Base-by-base conservation (phyloP, 768 basidiomycete genomes). In the Ramaria rubella region DNA sequence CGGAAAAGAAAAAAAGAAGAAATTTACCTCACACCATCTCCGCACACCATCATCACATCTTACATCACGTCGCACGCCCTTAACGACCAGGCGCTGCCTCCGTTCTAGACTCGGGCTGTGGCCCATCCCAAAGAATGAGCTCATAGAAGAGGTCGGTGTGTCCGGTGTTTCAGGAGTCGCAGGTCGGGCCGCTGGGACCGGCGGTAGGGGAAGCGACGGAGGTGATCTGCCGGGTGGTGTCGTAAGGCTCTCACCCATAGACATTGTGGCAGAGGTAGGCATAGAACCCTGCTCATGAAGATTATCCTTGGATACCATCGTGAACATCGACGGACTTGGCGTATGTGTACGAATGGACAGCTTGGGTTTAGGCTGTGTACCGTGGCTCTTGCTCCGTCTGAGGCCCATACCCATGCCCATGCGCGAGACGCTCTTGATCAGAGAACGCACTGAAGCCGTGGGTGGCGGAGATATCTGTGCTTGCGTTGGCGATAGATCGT, bases 141-240 rank as follows among this genome's bases (percentile, higher is more conserved):
- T 24, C 3, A 53, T 53, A 12, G 54, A 26, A 55, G 54, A 55
- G 30, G n/a, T 24, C 3, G 54, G 54, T 46, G 54, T 26, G 17
- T 45, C 45, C 1, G 40, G 42, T 15, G 44, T 45, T 4, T 19
- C 40, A n/a, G 43, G 44, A 29, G 3, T 31, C 27, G 36, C 36
- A 38, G 24, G 52, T 23, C 19, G n/a, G 40, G 54, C 15, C 12
- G 23, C 36, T 33, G 29, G 17, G 3, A 11, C 17, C 11, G 21
- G 15, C 26, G 6, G 50, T 4, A 29, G 21, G 19, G 36, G 36
- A 14, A 38, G 14, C 36, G 36, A 38, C 36, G 36, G n/a, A 30
- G 29, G 50, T 5, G 30, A 17, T 34, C 12, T n/a, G 5, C 17
- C 24, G 12, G 24, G 11, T 23, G 12, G 4, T 5, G 46, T 3